Percentiles rank a stretch among this genome's conserved stretches.
phyloP scores from a whole-genome alignment of 306 rosid species.

The Cucurbita pepo region DNA sequence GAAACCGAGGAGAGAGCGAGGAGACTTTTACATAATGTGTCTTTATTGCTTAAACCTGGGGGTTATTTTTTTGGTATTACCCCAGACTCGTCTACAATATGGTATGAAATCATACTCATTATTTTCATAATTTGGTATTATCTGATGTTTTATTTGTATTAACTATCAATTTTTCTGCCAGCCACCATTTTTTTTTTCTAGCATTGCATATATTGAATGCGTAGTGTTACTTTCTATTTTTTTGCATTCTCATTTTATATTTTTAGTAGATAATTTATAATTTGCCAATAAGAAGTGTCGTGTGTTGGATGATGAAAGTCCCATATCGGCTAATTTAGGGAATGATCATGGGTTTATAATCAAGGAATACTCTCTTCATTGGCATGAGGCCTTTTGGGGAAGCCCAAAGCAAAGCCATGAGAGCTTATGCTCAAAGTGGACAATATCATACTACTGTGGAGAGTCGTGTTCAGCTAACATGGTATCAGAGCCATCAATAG shows the following conservation, averaged over 20 bases:
- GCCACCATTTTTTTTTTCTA: not conserved
- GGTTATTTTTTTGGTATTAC: slow-evolving; percentile 97
- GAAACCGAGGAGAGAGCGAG: slow-evolving; percentile 85
- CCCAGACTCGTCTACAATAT: slow-evolving; percentile 97
- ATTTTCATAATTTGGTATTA: not conserved
- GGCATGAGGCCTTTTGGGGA: too few species aligned
- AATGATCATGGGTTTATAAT: too few species aligned
- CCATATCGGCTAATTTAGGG: too few species aligned
- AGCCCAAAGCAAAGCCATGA: too few species aligned
- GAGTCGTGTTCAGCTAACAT: too few species aligned
- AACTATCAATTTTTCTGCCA: not conserved
- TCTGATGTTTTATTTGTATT: not conserved
- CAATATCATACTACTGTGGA: too few species aligned
- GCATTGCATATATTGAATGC: not conserved
- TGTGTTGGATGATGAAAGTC: too few species aligned
- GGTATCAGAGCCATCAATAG: too few species aligned
- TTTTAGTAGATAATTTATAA: not conserved
- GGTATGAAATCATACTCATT: slow-evolving; percentile 39
- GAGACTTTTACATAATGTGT: slow-evolving; percentile 67
- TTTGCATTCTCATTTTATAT: not conserved
- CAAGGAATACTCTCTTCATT: too few species aligned
- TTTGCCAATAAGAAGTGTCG: not conserved
- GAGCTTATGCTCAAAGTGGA: too few species aligned
- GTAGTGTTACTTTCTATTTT: not conserved
- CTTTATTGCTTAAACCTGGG: slow-evolving; percentile 82